These are phyloP conservation scores for Aspergillus piperis DNA, from an alignment of 2,329 filamentous ascomycete species.

Conservation along the genomic window DNA sequence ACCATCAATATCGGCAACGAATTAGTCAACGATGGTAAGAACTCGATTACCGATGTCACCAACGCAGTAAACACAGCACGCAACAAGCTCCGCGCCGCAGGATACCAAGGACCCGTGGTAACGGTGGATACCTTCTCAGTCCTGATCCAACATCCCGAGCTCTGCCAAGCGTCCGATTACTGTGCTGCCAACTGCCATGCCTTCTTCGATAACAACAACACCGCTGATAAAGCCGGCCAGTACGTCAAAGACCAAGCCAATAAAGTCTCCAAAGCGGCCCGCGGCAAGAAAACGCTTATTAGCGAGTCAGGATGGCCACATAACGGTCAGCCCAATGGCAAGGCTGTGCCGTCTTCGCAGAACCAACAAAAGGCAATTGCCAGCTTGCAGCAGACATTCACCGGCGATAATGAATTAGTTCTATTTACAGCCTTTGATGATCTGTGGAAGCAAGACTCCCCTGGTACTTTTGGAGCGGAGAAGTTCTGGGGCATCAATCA, in stretches of 20 bases:
- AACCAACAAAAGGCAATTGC: slow-evolving; percentile 68
- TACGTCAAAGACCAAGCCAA: slow-evolving; percentile 64
- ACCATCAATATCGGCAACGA: slow-evolving; percentile 82
- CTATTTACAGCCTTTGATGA: slow-evolving; percentile 82
- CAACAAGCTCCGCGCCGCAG: slow-evolving; percentile 58
- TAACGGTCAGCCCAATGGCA: slow-evolving; percentile 64
- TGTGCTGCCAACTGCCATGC: slow-evolving; percentile 80
- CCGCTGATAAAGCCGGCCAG: slow-evolving; percentile 62
- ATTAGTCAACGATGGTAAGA: slow-evolving; percentile 66
- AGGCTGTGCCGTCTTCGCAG: slow-evolving; percentile 66
- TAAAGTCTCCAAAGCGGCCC: slow-evolving; percentile 48
- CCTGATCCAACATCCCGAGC: slow-evolving; percentile 63
- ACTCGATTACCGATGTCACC: slow-evolving; percentile 56
- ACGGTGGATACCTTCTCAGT: slow-evolving; percentile 78
- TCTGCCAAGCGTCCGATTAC: slow-evolving; percentile 75
- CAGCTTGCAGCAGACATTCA: slow-evolving; percentile 64
- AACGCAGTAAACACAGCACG: slow-evolving; percentile 61
- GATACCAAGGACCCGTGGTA: slow-evolving; percentile 73
- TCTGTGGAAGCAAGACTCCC: slow-evolving; percentile 69
- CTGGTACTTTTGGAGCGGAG: slow-evolving; percentile 69
- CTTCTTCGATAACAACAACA: slow-evolving; percentile 72
- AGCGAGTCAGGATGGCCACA: slow-evolving; percentile 86
- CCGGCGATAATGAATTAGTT: slow-evolving; percentile 51
- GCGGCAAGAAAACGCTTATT: slow-evolving; percentile 66
- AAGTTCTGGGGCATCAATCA: slow-evolving; percentile 69